These are phyloP conservation scores for Brassica cretica DNA, from an alignment of 345 rosid genomes.

Conservation along the genomic window DNA sequence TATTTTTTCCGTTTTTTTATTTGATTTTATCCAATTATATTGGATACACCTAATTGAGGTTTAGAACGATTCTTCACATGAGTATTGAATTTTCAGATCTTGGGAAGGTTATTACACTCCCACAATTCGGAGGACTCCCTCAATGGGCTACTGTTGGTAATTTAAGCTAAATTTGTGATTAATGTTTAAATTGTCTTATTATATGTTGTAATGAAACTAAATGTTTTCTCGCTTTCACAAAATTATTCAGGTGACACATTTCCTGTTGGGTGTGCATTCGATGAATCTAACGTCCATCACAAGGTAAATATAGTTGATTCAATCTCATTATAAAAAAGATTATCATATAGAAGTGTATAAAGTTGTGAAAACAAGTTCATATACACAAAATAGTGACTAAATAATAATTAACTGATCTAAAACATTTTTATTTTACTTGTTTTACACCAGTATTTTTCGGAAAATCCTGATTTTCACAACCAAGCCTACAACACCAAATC, in stretches of 20 bases:
- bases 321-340: not conserved
- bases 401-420: not conserved
- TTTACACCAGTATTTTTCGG: conserved; percentile 47
- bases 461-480: conserved; percentile 53
- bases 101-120: conserved; percentile 62
- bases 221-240: not conserved
- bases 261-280: conserved; percentile 76
- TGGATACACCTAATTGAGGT: not conserved
- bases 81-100: conserved; percentile 49
- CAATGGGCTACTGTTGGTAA: conserved; percentile 70
- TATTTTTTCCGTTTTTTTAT: not conserved
- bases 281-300: conserved; percentile 62
- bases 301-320: conserved; percentile 46
- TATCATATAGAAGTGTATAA: not conserved
- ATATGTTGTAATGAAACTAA: not conserved
- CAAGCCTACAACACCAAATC: conserved; percentile 46
- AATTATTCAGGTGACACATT: conserved; percentile 61
- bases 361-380: not conserved
- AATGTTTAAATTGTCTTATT: not conserved
- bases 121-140: conserved; percentile 55
- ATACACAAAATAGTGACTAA: not conserved
- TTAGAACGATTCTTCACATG: not conserved
- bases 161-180: not conserved
- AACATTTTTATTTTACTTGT: not conserved
- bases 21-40: not conserved